Evolutionary conservation across 345 rosid genomes (phyloP).

Genomic region (Corymbia maculata): DNA sequence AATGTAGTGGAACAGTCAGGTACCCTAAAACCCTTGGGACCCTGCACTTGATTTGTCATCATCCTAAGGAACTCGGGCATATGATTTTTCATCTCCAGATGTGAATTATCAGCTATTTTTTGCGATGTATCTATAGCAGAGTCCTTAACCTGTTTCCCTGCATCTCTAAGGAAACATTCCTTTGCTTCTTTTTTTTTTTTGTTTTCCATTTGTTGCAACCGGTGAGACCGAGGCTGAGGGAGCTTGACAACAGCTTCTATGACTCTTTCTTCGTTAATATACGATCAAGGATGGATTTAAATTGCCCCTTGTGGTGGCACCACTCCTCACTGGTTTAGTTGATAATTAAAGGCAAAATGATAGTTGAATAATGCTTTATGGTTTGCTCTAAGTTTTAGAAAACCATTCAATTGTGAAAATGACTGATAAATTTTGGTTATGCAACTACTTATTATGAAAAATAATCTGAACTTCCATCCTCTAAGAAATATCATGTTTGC

Average conservation of each 20-base stretch:
- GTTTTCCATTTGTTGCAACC: neutral
- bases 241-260: neutral
- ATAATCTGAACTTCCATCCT: neutral
- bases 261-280: neutral
- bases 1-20: slow-evolving; percentile 30
- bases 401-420: neutral
- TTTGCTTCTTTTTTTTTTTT: neutral
- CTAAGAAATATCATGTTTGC: neutral
- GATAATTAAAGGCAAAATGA: neutral
- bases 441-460: neutral
- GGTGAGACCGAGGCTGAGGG: neutral
- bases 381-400: neutral
- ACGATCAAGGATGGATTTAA: neutral
- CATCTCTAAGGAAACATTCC: neutral
- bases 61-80: neutral
- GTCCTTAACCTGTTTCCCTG: neutral
- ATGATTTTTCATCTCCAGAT: neutral
- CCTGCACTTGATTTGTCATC: neutral
- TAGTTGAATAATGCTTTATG: neutral
- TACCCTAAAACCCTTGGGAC: neutral
- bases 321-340: neutral
- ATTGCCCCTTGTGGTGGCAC: neutral
- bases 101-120: neutral
- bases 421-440: neutral
- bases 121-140: neutral